Base-by-base conservation (phyloP, 73 alveolate species). In the Paramecium tetraurelia region DNA sequence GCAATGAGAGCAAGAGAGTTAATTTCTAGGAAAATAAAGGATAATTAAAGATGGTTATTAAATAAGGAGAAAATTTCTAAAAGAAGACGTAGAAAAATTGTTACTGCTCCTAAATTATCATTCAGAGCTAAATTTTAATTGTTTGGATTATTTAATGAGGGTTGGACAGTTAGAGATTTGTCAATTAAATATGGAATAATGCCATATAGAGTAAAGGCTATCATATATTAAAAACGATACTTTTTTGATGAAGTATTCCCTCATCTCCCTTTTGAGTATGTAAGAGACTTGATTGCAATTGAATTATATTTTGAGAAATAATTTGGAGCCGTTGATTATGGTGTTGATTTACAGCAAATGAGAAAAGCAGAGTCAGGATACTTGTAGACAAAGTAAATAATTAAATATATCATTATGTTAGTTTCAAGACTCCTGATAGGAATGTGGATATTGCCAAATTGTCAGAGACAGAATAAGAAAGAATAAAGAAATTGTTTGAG, bases 181-280 rank as follows among this genome's bases (percentile, higher is more conserved):
- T 57, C 94, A 5, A 35, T 95, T 7, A 85, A 89, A 70, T 96
- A 76, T 87, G 98, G 98, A 20, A 96, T 96, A 22, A 69, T 96
- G 22, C 98, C 98, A 12, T 86, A 92, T 48, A 93, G 99, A 86
- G 99, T 92, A 21, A 89, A 85, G 59, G 99, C 99, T 31, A 59
- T 95, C 1, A 58, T 95, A 35, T 94, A 92, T 86, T 68, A 76
- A 59, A 92, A 89, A 93, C 63, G 92, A 50, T 89, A 92, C 22
- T 96, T 93, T 89, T 93, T 93, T 93, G 93, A 85, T 29, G 97
- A 93, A 93, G 93, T 96, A 0, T 93, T 92, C 21, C 98, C 98
- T 4, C 92, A 92, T 40, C 31, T 92, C 5, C 96, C 96, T 53
- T 95, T 92, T 35, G 92, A 95, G 29, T 75, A 71, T 16, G 12